phyloP scores from a whole-genome alignment of 1,284 basidiomycete species.

The Salmacisia buchloeana region DNA sequence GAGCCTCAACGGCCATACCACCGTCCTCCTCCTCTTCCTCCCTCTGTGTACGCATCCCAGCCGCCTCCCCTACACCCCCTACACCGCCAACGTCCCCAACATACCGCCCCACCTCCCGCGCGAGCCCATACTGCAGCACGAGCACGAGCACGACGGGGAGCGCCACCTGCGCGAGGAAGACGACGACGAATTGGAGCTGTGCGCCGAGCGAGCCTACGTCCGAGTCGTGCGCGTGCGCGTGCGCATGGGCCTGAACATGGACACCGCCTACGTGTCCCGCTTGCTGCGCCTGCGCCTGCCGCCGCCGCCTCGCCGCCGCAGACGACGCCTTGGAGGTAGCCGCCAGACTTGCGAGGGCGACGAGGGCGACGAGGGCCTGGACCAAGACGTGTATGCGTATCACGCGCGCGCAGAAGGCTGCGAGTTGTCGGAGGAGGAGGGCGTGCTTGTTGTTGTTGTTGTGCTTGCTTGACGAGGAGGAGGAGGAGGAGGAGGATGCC shows the following conservation, averaged over 20 bases:
- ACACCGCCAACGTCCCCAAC: background rate
- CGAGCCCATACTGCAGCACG: background rate
- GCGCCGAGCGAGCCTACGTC: background rate
- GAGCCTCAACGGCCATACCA: too few relatives aligned
- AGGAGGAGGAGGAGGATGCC: too few relatives aligned
- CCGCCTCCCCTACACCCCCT: background rate
- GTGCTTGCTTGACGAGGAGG: too few relatives aligned
- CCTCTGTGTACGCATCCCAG: background rate
- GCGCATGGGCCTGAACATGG: background rate
- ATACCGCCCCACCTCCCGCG: background rate
- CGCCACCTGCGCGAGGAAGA: background rate
- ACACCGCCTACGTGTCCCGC: background rate
- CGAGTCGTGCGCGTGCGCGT: slow-evolving; percentile 2
- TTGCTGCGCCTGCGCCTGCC: background rate
- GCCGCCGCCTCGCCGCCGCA: background rate
- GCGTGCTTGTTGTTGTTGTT: too few relatives aligned
- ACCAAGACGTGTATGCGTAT: slow-evolving; percentile 5
- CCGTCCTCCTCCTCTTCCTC: background rate
- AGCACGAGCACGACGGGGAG: background rate
- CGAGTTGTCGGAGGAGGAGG: too few relatives aligned
- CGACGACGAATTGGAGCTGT: background rate
- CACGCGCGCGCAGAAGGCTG: background rate
- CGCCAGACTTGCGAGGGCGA: background rate
- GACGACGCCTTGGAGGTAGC: too few relatives aligned
- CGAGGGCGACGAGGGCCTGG: background rate